phyloP scores from a whole-genome alignment of 1,284 basidiomycete species.

The Pascua guehoae region DNA sequence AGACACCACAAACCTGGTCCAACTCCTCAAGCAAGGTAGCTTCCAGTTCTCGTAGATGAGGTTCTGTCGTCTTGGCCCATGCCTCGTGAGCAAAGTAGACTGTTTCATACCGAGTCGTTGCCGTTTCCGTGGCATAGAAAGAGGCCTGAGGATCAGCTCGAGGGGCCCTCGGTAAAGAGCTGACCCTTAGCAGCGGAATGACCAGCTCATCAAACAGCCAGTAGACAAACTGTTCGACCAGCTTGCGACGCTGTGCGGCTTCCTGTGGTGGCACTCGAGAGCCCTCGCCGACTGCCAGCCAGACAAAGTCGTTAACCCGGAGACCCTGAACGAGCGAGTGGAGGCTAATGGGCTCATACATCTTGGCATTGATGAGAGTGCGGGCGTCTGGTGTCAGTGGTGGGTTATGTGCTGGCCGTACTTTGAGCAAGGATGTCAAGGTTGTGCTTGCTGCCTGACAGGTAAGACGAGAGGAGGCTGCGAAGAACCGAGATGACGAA shows the following conservation, averaged over 20 bases:
- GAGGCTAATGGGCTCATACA: slow-evolving; percentile 76
- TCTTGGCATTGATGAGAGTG: slow-evolving; percentile 66
- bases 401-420: slow-evolving; percentile 46
- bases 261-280: slow-evolving; percentile 60
- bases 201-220: slow-evolving; percentile 92
- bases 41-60: slow-evolving; percentile 69
- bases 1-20: slow-evolving; percentile 26
- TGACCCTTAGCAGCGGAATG: slow-evolving; percentile 71
- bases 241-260: slow-evolving; percentile 64
- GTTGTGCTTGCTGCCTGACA: slow-evolving; percentile 77
- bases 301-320: slow-evolving; percentile 71
- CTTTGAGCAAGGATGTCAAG: slow-evolving; percentile 60
- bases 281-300: slow-evolving; percentile 56
- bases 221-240: slow-evolving; percentile 78
- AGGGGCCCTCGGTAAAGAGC: slow-evolving; percentile 9
- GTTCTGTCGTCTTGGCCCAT: slow-evolving; percentile 78
- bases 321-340: slow-evolving; percentile 77
- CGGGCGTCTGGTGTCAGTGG: slow-evolving; percentile 59
- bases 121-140: slow-evolving; percentile 92
- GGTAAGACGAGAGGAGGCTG: slow-evolving; percentile 65
- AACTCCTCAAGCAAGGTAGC: slow-evolving; percentile 38
- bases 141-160: slow-evolving; percentile 60
- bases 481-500: slow-evolving; percentile 65
- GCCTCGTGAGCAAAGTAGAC: slow-evolving; percentile 94
- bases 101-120: slow-evolving; percentile 77